These are phyloP conservation scores for Colletotrichum gloeosporioides DNA, from an alignment of 2,329 filamentous ascomycete genomes.

Conservation along the genomic window DNA sequence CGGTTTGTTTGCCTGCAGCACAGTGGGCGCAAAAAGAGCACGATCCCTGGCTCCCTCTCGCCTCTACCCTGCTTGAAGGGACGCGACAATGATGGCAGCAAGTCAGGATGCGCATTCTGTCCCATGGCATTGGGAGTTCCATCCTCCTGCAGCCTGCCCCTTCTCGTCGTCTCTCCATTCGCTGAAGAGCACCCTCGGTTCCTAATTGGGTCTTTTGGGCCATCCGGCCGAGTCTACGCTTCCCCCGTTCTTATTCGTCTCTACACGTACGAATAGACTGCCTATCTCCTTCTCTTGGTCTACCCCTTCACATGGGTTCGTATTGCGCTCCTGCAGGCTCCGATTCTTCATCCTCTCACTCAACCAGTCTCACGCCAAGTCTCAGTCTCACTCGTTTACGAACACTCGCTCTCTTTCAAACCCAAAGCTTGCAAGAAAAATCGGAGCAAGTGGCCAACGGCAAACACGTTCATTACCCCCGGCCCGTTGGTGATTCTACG, in stretches of 20 bases:
- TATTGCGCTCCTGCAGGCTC: neutral
- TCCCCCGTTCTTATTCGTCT: neutral
- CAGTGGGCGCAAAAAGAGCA: neutral
- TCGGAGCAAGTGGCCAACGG: neutral
- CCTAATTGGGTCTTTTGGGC: conserved; percentile 4
- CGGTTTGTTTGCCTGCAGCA: neutral
- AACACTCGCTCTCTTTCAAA: neutral
- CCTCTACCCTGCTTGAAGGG: neutral
- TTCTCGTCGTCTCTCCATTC: neutral
- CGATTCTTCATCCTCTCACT: neutral
- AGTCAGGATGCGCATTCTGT: neutral
- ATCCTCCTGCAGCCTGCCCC: neutral
- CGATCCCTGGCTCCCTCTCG: neutral
- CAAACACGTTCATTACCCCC: neutral
- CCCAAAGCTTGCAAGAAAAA: neutral
- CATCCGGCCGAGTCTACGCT: conserved; percentile 1
- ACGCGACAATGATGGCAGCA: neutral
- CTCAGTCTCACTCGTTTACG: neutral
- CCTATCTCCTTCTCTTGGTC: neutral
- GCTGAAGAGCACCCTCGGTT: conserved; percentile 11
- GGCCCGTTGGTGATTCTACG: neutral
- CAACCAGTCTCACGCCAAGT: neutral
- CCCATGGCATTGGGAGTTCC: neutral
- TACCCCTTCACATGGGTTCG: neutral
- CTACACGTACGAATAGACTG: neutral